Base-by-base conservation (phyloP, 352 stramenopile genomes). In the Pythium brachiatum region DNA sequence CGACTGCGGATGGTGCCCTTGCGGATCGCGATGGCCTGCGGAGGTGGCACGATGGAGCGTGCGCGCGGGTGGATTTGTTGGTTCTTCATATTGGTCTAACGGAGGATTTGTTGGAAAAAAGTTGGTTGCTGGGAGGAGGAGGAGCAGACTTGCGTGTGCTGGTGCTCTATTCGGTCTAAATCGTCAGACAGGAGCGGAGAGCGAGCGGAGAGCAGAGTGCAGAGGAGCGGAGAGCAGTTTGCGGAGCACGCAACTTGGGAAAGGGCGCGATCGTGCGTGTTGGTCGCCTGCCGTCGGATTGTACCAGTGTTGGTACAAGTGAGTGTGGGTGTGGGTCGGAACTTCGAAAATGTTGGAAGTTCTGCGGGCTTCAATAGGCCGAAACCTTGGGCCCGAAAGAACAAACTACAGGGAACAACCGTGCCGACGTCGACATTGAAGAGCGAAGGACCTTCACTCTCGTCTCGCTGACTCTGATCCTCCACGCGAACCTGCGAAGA, bases 401-500 rank as follows among this genome's bases (percentile, higher is more conserved):
- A 63, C 50, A 54, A 66, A 57, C 47, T 12, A 9, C 18, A 53
- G 41, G 16, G 60, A 53, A 57, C 60, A 21, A 25, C 56, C 11
- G 31, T 32, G n/a, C 48, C 38, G 38, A 55, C 56, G 48, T 60
- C 56, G 52, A 71, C 52, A 66, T 71, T 71, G 64, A 71, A 71
- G 64, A 71, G 52, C 63, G 60, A 53, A 27, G 5, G 58, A 71
- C 64, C 57, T 58, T 66, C 64, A 71, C 64, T 71, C 64, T 64
- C 64, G 21, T 41, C 20, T 51, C n/a, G 23, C 43, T 47, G 20
- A 43, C 50, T 58, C 25, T 39, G 20, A 44, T 29, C 20, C 38
- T 58, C 64, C 64, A 70, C 15, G 57, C 18, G 64, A 70, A 70
- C 52, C 51, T 52, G 57, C 64, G 25, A 15, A 39, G 64, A 70